Base-by-base conservation (phyloP, 768 basidiomycete genomes). In the Tremella mesenterica region DNA sequence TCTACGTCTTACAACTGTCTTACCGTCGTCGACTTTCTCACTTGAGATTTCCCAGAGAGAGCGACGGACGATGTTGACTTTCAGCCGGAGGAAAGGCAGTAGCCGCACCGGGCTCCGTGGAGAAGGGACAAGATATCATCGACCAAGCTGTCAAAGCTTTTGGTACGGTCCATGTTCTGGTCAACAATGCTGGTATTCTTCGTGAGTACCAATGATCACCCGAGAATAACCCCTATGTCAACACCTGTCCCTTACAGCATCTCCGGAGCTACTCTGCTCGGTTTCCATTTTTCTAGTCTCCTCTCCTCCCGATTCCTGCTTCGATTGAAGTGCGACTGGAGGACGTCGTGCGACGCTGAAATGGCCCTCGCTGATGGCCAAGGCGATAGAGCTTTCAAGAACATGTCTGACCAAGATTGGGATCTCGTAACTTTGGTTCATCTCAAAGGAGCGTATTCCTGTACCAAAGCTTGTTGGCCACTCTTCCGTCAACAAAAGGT, bases 381-480 rank as follows among this genome's bases (percentile, higher is more conserved):
- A 74, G 73, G 73, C 16, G 77, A 77, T 68, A 76, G 75, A 64
- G 65, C 74, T 18, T 91, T 99, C 80, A 93, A 88, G 79, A 95
- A 91, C 75, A 95, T 99, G 89, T 78, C 88, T 0, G 92, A 97
- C 73, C 63, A 75, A 67, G 92, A 96, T 64, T 93, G 86, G 81
- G 91, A 95, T 63, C 82, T 87, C 57, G 79, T 96, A 50, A 80
- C 82, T 47, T 81, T 85, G 21, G 91, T 97, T 13, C 95, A 97
- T 68, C 74, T 99, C 59, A 96, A 93, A 75, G 93, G 91, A 36
- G 85, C 93, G 0, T 97, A 83, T 73, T 77, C 88, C 6, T 91
- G 88, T 72, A 86, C 87, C 29, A 93, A 91, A 72, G 92, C 95
- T 33, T 91, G 82, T 29, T 99, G 95, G 95, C 89, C 91, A 12